Conservation (phyloP, 2,329 filamentous ascomycete genomes). For the Aureobasidium sp. region DNA sequence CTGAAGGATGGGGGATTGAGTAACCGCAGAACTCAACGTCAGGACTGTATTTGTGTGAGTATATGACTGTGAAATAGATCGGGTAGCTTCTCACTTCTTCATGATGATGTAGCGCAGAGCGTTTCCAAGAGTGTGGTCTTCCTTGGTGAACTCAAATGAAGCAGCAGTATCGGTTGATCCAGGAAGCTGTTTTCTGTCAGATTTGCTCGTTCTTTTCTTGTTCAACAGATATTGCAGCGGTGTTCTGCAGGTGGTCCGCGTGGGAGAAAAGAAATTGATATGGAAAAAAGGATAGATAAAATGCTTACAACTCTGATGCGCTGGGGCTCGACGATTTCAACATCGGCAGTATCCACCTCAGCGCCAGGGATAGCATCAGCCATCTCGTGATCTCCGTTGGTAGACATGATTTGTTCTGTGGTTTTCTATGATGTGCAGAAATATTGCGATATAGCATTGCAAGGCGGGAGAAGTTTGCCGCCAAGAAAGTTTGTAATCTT, state of each 20-base stretch:
- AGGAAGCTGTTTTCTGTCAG: slow-evolving; percentile 54
- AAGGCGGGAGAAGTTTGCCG: slow-evolving; percentile 14
- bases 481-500: slow-evolving; percentile 1
- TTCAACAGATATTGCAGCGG: neutral
- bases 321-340: slow-evolving; percentile 35
- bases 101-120: slow-evolving; percentile 91
- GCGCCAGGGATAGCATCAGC: slow-evolving; percentile 36
- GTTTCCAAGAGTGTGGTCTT: slow-evolving; percentile 94
- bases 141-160: slow-evolving; percentile 88
- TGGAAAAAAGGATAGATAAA: neutral
- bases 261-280: neutral
- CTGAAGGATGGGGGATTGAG: slow-evolving; percentile 92
- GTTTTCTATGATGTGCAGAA: neutral
- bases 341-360: slow-evolving; percentile 39
- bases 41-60: slow-evolving; percentile 51
- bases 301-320: slow-evolving; percentile 40
- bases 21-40: slow-evolving; percentile 98
- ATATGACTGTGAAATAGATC: neutral
- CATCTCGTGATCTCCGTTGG: slow-evolving; percentile 27
- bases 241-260: neutral
- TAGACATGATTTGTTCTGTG: slow-evolving; percentile 7
- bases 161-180: slow-evolving; percentile 80
- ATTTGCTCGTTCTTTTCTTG: neutral
- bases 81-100: slow-evolving; percentile 67
- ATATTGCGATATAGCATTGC: neutral